Conservation (phyloP, 139 green algal genomes). For the Nannochloris sp. region DNA sequence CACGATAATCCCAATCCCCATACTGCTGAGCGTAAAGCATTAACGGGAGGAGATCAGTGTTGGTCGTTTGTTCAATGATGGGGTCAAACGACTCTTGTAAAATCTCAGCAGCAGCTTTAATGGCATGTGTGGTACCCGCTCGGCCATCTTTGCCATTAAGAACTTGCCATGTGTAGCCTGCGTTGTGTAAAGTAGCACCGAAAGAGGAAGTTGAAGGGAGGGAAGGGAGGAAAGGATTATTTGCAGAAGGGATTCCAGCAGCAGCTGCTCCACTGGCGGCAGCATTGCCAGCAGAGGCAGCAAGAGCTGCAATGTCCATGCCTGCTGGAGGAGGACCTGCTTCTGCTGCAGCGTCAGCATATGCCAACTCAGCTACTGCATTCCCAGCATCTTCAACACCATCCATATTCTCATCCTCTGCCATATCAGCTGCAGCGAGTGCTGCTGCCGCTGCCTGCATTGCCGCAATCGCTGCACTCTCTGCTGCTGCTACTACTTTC, state of each 20-base stretch:
- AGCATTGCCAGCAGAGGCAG: conserved; percentile 31
- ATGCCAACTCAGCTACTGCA: not conserved
- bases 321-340: conserved; percentile 18
- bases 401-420: not conserved
- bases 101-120: conserved; percentile 23
- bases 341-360: conserved; percentile 31
- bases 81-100: conserved; percentile 77
- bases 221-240: too few relatives aligned
- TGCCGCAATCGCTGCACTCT: not conserved
- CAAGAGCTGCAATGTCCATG: conserved; percentile 20
- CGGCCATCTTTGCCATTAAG: conserved; percentile 27
- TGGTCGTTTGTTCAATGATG: conserved; percentile 70
- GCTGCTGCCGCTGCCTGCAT: not conserved
- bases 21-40: conserved; percentile 67
- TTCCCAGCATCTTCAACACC: not conserved
- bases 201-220: too few relatives aligned
- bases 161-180: conserved; percentile 7
- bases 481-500: not conserved
- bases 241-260: too few relatives aligned
- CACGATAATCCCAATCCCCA: conserved; percentile 77
- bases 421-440: too few relatives aligned
- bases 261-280: not conserved
- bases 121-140: conserved; percentile 12
- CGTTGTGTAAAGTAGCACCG: too few relatives aligned
- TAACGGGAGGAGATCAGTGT: conserved; percentile 71